Evolutionary conservation across 2,329 filamentous ascomycete species (phyloP).

Genomic region (Chaetoscypha palmicola): DNA sequence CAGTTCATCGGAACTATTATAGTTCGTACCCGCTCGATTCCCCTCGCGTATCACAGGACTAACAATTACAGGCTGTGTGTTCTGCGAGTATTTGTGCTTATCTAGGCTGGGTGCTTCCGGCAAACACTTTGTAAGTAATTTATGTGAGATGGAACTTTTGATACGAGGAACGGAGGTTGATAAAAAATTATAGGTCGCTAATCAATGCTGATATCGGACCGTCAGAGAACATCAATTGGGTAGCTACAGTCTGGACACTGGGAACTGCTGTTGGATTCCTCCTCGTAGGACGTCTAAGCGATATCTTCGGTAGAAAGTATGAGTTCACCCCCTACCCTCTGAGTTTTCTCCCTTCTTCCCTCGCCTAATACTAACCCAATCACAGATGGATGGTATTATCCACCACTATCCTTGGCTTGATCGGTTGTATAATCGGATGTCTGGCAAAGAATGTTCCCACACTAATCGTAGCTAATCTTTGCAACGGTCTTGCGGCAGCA

Average conservation of each 20-base stretch:
- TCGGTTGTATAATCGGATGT: slow-evolving; percentile 34
- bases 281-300: slow-evolving; percentile 36
- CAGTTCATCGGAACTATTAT: slow-evolving; percentile 37
- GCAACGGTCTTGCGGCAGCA: slow-evolving; percentile 35
- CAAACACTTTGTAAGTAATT: not conserved
- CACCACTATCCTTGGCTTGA: not conserved
- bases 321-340: not conserved
- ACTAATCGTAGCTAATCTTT: slow-evolving; percentile 33
- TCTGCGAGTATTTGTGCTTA: slow-evolving; percentile 4
- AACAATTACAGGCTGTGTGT: slow-evolving; percentile 2
- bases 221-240: slow-evolving; percentile 15
- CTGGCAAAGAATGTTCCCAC: slow-evolving; percentile 30
- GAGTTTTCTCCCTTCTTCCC: too few relatives aligned
- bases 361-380: not conserved
- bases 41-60: not conserved
- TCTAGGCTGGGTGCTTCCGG: slow-evolving; percentile 2
- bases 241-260: slow-evolving; percentile 31
- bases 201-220: slow-evolving; percentile 18
- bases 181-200: slow-evolving; percentile 1
- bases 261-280: slow-evolving; percentile 35
- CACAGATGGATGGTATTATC: slow-evolving; percentile 12
- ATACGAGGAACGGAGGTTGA: too few relatives aligned
- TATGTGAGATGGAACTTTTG: too few relatives aligned
- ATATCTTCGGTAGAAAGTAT: slow-evolving; percentile 22
- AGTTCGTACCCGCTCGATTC: slow-evolving; percentile 17